Conservation (phyloP, 345 rosid genomes). For the Syzygium aqueum region DNA sequence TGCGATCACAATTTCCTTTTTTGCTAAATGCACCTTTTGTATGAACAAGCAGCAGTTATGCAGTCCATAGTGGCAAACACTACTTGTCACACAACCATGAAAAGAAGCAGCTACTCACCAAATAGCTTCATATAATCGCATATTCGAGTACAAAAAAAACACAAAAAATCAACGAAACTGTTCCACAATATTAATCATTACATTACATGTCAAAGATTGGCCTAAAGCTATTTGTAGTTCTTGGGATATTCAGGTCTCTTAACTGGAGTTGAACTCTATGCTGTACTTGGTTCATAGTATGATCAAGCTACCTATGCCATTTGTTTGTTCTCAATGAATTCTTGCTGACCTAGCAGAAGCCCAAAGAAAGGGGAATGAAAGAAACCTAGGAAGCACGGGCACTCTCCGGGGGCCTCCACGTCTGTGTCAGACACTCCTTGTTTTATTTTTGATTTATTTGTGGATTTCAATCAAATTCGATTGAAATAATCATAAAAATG, state of each 20-base stretch:
- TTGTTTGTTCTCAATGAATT: background rate
- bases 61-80: background rate
- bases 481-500: no score
- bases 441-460: no score
- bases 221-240: background rate
- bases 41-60: background rate
- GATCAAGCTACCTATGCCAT: background rate
- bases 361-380: background rate
- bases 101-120: background rate
- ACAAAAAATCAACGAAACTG: background rate
- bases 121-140: background rate
- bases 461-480: no score
- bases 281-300: background rate
- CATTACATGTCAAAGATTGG: background rate
- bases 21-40: background rate
- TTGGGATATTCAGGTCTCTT: background rate
- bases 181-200: background rate
- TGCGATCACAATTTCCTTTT: background rate
- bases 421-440: no score
- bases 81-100: background rate
- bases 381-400: no score
- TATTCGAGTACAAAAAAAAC: background rate
- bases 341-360: background rate
- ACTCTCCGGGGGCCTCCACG: no score
- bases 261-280: background rate